Evolutionary conservation across 1,284 basidiomycete species (phyloP), one percentile per base, ranked within the genome.

Genomic region (Prillingera fragicola): DNA sequence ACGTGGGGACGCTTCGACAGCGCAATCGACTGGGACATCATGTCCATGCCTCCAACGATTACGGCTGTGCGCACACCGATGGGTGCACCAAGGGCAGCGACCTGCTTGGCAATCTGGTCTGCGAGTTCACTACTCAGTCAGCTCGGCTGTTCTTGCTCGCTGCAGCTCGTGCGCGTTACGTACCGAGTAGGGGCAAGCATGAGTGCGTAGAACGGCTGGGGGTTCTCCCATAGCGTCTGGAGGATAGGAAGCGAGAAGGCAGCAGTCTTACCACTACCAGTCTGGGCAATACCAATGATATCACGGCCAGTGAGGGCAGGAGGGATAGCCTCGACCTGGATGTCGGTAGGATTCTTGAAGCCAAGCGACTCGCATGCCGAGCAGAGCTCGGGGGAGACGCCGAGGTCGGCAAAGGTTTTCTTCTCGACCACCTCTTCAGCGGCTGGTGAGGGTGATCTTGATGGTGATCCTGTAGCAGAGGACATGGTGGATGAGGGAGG

Each of bases 51-150:
- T 62, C 95, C 95, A 9, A 98, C 88, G 54, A 99, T 83, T 7
- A 91, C 87, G 0, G 83, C 83, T 60, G 87, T 87, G 36, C 95
- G 79, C 8, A 91, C 91, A 27, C 94, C 92, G 75, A 96, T 90
- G n/a, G 84, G 79, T 35, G 88, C 84, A 3, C 95, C 95, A 21
- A 99, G 75, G 0, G 88, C 82, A 59, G 94, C 87, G 57, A 99
- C 90, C 65, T 96, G 92, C 63, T 97, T 88, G 26, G 89, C 83
- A 62, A 98, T 98, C 73, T 99, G 95, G 69, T 88, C 95, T n/a
- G 95, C 95, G 49, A 99, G 77, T 73, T 99, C 95, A 65, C 92
- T 75, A 40, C 3, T 17, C 24, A 25, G 33, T 48, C 35, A 56
- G 48, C 40, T 33, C 8, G 4, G n/a, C 2, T 24, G 2, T 17